phyloP scores from a whole-genome alignment of 106 monocot species.

The Gastrodia elata region DNA sequence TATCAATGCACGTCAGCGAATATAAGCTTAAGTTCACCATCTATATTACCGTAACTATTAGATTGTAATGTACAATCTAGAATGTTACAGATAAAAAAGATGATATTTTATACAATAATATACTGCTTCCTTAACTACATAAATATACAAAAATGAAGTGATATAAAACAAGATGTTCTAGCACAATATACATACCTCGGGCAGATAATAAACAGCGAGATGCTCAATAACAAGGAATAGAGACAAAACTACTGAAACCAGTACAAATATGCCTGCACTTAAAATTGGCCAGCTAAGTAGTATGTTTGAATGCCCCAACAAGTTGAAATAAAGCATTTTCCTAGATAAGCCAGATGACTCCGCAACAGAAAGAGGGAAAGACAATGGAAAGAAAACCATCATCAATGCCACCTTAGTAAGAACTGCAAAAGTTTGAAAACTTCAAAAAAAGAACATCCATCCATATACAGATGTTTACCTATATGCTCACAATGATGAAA shows the following conservation, averaged over 20 bases:
- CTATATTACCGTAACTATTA: not conserved
- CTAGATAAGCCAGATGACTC: conserved; percentile 36
- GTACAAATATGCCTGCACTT: conserved; percentile 75
- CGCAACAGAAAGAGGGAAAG: conserved; percentile 34
- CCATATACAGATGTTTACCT: not conserved
- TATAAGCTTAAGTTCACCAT: not conserved
- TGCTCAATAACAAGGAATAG: conserved; percentile 78
- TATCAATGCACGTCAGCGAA: not conserved
- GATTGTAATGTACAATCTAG: not conserved
- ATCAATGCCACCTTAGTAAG: conserved; percentile 35
- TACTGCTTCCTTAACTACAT: not conserved
- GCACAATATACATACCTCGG: conserved; percentile 58
- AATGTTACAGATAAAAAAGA: not conserved
- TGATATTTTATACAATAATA: not conserved
- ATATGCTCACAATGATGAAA: too few species aligned
- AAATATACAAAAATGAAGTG: not conserved
- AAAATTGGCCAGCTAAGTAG: conserved; percentile 77
- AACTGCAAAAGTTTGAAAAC: not conserved
- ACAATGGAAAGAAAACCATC: conserved; percentile 20
- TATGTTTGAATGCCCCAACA: conserved; percentile 17
- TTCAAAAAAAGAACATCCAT: conserved; percentile 6
- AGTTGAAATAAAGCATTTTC: conserved; percentile 31
- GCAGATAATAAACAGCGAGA: conserved; percentile 75
- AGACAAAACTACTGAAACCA: conserved; percentile 57
- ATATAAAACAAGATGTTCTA: not conserved